Conservation (phyloP, 1,284 basidiomycete genomes). For the Ustilago loliicola region DNA sequence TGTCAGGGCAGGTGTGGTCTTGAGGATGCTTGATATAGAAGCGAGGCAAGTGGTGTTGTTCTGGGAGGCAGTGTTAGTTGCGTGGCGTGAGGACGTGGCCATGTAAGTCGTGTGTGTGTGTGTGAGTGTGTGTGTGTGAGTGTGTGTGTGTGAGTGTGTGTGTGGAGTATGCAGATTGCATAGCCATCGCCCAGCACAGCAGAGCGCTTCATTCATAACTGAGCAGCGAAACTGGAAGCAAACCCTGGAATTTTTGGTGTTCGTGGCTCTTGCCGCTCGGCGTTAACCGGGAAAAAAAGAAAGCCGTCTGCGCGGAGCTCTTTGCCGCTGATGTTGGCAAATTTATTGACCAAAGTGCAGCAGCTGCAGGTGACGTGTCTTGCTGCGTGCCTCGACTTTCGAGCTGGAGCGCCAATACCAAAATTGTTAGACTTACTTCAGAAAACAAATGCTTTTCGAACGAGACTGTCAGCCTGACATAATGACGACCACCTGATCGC, state of each 20-base stretch:
- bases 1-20: no score
- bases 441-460: neutral
- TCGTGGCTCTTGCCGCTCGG: conserved; percentile 2
- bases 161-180: conserved; percentile 12
- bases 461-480: conserved; percentile 24
- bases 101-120: no score
- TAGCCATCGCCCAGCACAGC: neutral
- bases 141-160: conserved; percentile 1
- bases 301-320: no score
- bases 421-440: neutral
- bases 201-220: neutral
- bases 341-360: conserved; percentile 1
- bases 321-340: neutral
- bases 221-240: neutral
- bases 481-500: neutral
- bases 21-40: neutral
- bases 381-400: no score
- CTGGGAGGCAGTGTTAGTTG: neutral
- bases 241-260: conserved; percentile 1
- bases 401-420: no score
- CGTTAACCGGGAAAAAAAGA: no score
- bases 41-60: neutral
- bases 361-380: conserved; percentile 28
- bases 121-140: conserved; percentile 6
- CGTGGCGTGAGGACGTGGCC: conserved; percentile 1